These are phyloP conservation scores for Aspergillus persii DNA, from an alignment of 2,329 filamentous ascomycete genomes.

Conservation along the genomic window DNA sequence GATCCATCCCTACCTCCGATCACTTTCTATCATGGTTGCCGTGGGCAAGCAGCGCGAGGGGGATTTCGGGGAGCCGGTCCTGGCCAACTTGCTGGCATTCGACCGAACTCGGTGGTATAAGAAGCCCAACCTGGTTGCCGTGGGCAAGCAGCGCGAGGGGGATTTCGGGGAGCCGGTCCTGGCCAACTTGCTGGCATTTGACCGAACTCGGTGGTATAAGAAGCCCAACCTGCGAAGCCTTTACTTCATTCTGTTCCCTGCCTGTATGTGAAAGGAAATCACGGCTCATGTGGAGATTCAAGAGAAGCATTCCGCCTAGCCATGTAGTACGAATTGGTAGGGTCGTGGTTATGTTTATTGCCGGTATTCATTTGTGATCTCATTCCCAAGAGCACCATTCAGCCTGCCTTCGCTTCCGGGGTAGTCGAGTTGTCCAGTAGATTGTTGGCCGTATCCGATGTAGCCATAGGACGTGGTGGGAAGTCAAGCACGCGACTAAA, in stretches of 20 bases:
- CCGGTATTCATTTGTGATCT: neutral
- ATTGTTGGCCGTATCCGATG: neutral
- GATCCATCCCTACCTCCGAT: neutral
- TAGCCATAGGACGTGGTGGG: neutral
- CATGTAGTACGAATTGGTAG: neutral
- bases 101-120: conserved; percentile 53
- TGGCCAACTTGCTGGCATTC: conserved; percentile 19
- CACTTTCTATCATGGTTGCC: conserved; percentile 16
- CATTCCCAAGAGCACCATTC: neutral
- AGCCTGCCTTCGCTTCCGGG: too few species aligned
- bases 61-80: conserved; percentile 22
- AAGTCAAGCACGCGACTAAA: neutral
- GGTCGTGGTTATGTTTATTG: neutral
- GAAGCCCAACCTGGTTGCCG: too few species aligned
- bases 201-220: conserved; percentile 53
- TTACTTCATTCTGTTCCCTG: conserved; percentile 59
- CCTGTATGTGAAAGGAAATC: conserved; percentile 52
- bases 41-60: conserved; percentile 24
- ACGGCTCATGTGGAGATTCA: conserved; percentile 1
- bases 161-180: conserved; percentile 24
- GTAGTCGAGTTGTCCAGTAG: neutral
- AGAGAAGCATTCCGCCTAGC: neutral
- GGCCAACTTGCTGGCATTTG: conserved; percentile 23
- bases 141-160: conserved; percentile 24
- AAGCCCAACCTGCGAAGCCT: conserved; percentile 56